Base-by-base conservation (phyloP, 305 asterid genomes). In the Fraxinus angustifolia region DNA sequence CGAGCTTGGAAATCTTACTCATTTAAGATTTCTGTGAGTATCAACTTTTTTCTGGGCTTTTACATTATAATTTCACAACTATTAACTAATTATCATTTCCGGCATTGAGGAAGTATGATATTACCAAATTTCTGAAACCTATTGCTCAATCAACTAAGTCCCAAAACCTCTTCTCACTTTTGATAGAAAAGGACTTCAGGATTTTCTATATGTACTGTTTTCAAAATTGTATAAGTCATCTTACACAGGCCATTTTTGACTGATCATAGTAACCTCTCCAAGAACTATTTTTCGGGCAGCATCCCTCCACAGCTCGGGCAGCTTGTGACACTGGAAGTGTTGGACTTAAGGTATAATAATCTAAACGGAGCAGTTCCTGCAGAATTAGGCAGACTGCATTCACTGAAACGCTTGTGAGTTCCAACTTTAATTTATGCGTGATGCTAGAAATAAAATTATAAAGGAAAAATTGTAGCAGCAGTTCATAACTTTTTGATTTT, bases 341-440 rank as follows among this genome's bases (percentile, higher is more conserved):
- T 96, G 89, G 98, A 96, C 83, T 82, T 96, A 85, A 92, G 97
- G 81, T 85, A 89, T 81, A 96, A 96, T 81, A 85, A 87, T 76
- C 87, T 96, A 87, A 87, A 88, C 42, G 99, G 99, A 80, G 79
- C 83, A 7, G 82, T 96, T 86, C 99, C 99, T 26, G 87, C 91
- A 71, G 97, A 92, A 88, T 88, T 96, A 58, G 98, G 97, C 83
- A 84, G 84, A 65, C 80, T 94, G 79, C 88, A 82, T 71, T 91
- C 91, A 4, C 87, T 96, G 62, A 90, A 83, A 90, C 89, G 82
- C 78, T 78, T 96, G 98, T 96, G 86, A 90, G 97, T 81, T 38
- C 33, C 23, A 35, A n/a, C 26, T 2, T 48, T 26, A 50, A 84
- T 23, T 36, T 78, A 83, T 79, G 26, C 79, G 5, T 75, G 53